phyloP scores from a whole-genome alignment of 495 filamentous ascomycete genomes.

The Penicillium goetzii region DNA sequence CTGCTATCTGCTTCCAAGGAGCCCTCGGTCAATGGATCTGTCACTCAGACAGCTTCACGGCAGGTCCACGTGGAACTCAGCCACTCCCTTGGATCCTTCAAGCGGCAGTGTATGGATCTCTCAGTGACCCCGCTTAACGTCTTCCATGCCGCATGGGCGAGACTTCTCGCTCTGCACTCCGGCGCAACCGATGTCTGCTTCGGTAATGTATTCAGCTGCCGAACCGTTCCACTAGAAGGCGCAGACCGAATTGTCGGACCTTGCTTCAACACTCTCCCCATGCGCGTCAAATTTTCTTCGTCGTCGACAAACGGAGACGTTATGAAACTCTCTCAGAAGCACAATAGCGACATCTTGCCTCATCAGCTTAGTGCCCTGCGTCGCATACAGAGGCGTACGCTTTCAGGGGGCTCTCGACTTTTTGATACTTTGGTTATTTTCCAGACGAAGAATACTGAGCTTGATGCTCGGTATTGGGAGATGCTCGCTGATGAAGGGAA shows the following conservation, averaged over 20 bases:
- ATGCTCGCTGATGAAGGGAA: slow-evolving; percentile 66
- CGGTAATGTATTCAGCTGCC: slow-evolving; percentile 76
- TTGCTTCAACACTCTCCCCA: slow-evolving; percentile 82
- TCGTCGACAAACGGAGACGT: slow-evolving; percentile 54
- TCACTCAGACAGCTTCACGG: slow-evolving; percentile 19
- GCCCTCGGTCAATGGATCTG: slow-evolving; percentile 12
- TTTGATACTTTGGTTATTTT: slow-evolving; percentile 81
- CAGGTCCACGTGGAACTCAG: slow-evolving; percentile 28
- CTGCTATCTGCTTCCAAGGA: slow-evolving; percentile 35
- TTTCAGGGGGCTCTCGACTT: slow-evolving; percentile 52
- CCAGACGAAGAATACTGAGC: slow-evolving; percentile 55
- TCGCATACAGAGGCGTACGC: slow-evolving; percentile 50
- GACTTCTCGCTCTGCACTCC: slow-evolving; percentile 56
- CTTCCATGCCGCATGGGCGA: slow-evolving; percentile 70
- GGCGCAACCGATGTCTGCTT: slow-evolving; percentile 72
- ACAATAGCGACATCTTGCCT: slow-evolving; percentile 59
- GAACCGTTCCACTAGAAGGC: slow-evolving; percentile 63
- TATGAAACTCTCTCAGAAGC: slow-evolving; percentile 52
- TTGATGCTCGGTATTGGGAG: slow-evolving; percentile 66
- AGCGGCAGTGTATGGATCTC: slow-evolving; percentile 50
- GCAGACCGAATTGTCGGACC: slow-evolving; percentile 74
- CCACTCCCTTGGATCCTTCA: slow-evolving; percentile 48
- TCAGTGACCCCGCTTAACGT: slow-evolving; percentile 65
- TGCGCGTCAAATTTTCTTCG: slow-evolving; percentile 57
- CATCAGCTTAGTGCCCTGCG: slow-evolving; percentile 74